Evolutionary conservation across 441 rosid genomes (phyloP), one percentile per base, ranked within the genome.

Genomic region (Gossypium schwendimanii): DNA sequence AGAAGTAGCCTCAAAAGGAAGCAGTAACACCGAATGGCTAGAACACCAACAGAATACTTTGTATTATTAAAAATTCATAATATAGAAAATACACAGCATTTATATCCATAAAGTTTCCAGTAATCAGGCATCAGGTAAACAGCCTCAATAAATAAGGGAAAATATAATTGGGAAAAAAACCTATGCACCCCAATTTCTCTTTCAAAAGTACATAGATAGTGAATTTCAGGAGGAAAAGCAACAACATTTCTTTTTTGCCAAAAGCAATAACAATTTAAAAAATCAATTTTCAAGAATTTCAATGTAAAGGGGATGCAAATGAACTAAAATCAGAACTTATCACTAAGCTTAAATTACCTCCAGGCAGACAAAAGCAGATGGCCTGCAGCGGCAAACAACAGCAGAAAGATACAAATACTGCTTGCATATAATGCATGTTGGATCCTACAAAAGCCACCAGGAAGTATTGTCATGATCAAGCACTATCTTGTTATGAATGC

Each of bases 391-490:
- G 79, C 99, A 92, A 69, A 77, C 79, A 77, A 91, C 89, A 31
- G 96, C 92, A 80, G 97, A 92, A 69, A 95, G 93, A 82, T 87
- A 88, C 73, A 95, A 91, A 88, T 85, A 89, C 77, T 91, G 98
- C 83, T 83, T 89, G 82, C 99, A 95, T 75, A 95, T 95, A 73
- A 90, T 75, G 83, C 99, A 95, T 45, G 88, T 84, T 74, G 88
- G 89, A 86, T 92, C 98, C 98, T 95, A 82, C 81, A 86, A 81
- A 82, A 58, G 62, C 39, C 75, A 69, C 49, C 71, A 78, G 50
- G 67, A 78, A 54, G 71, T 33, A 66, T 60, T 39, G 71, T 76
- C 68, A 74, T 14, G 12, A 64, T 28, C 71, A 71, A 63, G 18
- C 53, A 17, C 49, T 33, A 67, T 45, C 45, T 28, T 71, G 52